Conservation (phyloP, 2,329 filamentous ascomycete species). For the Graphiopsis chlorocephala region DNA sequence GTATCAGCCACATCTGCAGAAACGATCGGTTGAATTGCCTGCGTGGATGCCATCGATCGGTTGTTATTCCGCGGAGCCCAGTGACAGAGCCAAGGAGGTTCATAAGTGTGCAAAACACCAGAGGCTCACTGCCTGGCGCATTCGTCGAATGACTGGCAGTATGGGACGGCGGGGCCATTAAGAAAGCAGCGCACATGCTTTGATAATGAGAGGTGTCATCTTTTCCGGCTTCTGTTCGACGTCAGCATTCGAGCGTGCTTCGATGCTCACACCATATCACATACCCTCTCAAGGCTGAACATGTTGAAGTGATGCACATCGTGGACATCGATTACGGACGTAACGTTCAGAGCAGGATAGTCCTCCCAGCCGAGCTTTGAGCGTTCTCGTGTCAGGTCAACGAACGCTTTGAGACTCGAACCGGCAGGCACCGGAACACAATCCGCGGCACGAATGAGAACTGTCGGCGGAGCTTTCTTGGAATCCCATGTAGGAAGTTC, state of each 20-base stretch:
- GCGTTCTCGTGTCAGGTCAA: not conserved
- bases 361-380: not conserved
- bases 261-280: not conserved
- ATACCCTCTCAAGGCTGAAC: not conserved
- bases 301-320: not conserved
- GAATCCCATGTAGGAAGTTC: not conserved
- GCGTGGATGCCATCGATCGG: not conserved
- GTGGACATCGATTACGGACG: not conserved
- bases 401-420: not conserved
- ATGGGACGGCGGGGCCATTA: not conserved
- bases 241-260: not conserved
- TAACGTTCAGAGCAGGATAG: not conserved
- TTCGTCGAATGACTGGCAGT: not conserved
- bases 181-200: not conserved
- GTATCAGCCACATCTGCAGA: not conserved
- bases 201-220: not conserved
- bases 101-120: not conserved
- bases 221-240: not conserved
- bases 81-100: not conserved
- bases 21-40: not conserved
- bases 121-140: not conserved
- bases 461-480: not conserved
- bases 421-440: not conserved
- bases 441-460: not conserved
- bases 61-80: not conserved